These are phyloP conservation scores for Lactarius trivialis DNA, from an alignment of 768 basidiomycete genomes.

Conservation along the genomic window DNA sequence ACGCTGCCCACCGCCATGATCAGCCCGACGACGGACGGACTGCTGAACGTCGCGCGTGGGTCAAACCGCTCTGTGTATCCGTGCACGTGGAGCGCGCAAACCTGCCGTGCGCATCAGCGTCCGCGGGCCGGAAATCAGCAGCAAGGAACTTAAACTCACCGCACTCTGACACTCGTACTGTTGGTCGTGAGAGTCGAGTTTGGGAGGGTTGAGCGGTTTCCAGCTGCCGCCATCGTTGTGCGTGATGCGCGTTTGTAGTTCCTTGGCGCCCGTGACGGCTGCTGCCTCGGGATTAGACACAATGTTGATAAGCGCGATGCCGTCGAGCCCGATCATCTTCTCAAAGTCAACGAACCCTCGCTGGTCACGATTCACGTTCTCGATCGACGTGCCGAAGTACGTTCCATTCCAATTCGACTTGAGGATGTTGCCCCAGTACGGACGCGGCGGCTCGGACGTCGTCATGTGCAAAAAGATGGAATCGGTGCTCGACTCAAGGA, in stretches of 20 bases:
- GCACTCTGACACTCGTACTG: conserved; percentile 63
- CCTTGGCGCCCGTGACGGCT: conserved; percentile 60
- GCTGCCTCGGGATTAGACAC: conserved; percentile 81
- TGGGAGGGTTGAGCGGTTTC: conserved; percentile 75
- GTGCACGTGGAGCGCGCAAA: conserved; percentile 84
- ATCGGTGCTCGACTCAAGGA: conserved; percentile 89
- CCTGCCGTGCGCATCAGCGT: conserved; percentile 37
- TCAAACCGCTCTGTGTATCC: conserved; percentile 93
- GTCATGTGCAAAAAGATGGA: conserved; percentile 96
- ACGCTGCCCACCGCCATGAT: conserved; percentile 97
- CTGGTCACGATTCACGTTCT: conserved; percentile 86
- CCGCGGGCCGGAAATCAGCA: not conserved
- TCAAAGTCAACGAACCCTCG: conserved; percentile 93
- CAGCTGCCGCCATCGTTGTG: conserved; percentile 97
- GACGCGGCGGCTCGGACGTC: conserved; percentile 66
- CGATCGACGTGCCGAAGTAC: conserved; percentile 82
- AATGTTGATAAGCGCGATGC: conserved; percentile 89
- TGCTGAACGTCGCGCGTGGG: conserved; percentile 88
- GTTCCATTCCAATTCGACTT: conserved; percentile 99
- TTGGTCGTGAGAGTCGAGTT: conserved; percentile 65
- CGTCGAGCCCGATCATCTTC: conserved; percentile 93
- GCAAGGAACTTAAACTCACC: conserved; percentile 39
- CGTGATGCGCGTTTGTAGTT: conserved; percentile 80
- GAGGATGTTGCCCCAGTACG: conserved; percentile 85
- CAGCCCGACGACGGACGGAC: conserved; percentile 84